A percentile compares a stretch with the other conserved stretches of the same genome.
phyloP scores from a whole-genome alignment of 345 rosid species.

The Bruguiera gymnorhiza region DNA sequence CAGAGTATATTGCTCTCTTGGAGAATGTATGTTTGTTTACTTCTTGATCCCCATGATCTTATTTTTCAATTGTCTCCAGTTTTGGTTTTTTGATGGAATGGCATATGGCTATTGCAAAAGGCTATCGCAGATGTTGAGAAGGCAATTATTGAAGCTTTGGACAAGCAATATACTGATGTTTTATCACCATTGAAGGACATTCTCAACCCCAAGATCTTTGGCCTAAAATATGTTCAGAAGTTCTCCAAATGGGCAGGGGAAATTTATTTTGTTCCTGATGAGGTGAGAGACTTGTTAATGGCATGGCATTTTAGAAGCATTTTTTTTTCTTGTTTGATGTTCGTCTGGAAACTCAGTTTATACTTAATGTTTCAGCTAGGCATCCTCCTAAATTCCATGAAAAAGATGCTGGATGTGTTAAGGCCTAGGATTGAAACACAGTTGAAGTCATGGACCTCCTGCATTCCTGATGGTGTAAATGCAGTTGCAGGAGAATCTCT shows the following conservation, averaged over 20 bases:
- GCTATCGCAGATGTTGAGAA: constrained; percentile 29
- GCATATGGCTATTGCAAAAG: constrained; percentile 12
- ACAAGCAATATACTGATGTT: constrained; percentile 23
- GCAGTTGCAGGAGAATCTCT: constrained; percentile 19
- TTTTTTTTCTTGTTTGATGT: not conserved
- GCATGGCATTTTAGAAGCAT: not conserved
- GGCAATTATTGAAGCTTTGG: constrained; percentile 30
- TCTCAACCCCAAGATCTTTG: constrained; percentile 24
- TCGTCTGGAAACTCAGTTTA: not conserved
- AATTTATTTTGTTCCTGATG: constrained; percentile 23
- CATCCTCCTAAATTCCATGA: constrained; percentile 27
- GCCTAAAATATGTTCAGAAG: constrained; percentile 29
- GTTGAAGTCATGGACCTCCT: constrained; percentile 21
- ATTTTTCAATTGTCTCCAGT: not conserved
- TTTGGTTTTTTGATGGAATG: not conserved
- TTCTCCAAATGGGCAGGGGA: constrained; percentile 22
- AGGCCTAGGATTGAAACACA: constrained; percentile 20
- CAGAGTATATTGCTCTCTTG: constrained; percentile 24
- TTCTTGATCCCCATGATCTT: not conserved
- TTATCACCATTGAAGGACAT: constrained; percentile 24
- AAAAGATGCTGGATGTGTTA: constrained; percentile 25
- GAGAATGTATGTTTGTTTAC: constrained; percentile 20
- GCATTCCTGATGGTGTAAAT: constrained; percentile 19
- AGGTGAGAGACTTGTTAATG: constrained; percentile 13
- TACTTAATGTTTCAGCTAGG: constrained; percentile 23